phyloP scores from a whole-genome alignment of 2,329 filamentous ascomycete genomes.

The Fusarium aywerte region DNA sequence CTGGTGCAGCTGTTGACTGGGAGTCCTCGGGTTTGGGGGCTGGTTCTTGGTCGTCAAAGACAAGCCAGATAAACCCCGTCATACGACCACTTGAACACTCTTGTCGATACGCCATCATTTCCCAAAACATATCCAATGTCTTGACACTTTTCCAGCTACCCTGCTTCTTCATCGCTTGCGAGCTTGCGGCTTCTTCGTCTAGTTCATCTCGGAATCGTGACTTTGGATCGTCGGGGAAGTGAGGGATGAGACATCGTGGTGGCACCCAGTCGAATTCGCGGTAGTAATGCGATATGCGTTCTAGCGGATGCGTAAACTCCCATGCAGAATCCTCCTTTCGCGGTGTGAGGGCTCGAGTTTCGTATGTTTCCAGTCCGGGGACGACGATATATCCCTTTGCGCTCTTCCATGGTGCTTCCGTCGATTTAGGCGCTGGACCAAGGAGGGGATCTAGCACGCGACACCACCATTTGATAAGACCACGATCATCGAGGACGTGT shows the following conservation, averaged over 20 bases:
- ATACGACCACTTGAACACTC: conserved; percentile 93
- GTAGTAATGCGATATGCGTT: conserved; percentile 69
- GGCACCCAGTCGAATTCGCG: conserved; percentile 71
- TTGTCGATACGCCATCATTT: conserved; percentile 96
- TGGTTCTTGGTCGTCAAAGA: conserved; percentile 71
- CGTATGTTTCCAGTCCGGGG: conserved; percentile 84
- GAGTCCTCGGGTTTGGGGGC: conserved; percentile 24
- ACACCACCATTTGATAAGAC: conserved; percentile 96
- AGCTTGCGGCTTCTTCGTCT: conserved; percentile 79
- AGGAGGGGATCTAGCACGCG: conserved; percentile 83
- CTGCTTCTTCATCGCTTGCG: conserved; percentile 62
- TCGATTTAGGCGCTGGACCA: conserved; percentile 54
- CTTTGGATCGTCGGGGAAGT: conserved; percentile 96
- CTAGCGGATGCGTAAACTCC: conserved; percentile 78
- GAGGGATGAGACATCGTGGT: conserved; percentile 85
- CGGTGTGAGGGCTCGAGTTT: conserved; percentile 83
- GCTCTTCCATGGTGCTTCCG: conserved; percentile 53
- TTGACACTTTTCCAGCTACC: conserved; percentile 86
- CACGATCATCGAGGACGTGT: conserved; percentile 90
- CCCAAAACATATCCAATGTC: conserved; percentile 94
- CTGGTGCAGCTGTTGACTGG: conserved; percentile 40
- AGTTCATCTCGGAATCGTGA: conserved; percentile 88
- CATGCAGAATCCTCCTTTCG: conserved; percentile 62
- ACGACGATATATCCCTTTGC: conserved; percentile 86
- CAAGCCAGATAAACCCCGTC: conserved; percentile 94